phyloP scores from a whole-genome alignment of 1,139 yeast species.

The Suhomyces bribrorum region DNA sequence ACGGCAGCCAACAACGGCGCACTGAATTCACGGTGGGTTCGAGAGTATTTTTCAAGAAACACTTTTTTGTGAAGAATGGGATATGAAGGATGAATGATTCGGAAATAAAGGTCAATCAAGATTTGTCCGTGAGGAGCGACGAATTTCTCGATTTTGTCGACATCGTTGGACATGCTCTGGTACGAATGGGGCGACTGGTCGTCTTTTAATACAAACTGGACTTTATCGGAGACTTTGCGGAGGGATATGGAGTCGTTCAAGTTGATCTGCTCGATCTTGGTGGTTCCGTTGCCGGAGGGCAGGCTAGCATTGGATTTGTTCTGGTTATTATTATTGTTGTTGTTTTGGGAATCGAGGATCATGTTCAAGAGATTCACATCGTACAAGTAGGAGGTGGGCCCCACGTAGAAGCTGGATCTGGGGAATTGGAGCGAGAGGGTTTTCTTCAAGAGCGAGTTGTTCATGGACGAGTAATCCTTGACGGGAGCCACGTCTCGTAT shows the following conservation, averaged over 20 bases:
- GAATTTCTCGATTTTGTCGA: constrained; percentile 69
- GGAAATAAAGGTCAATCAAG: constrained; percentile 67
- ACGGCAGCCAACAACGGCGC: constrained; percentile 79
- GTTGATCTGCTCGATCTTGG: constrained; percentile 64
- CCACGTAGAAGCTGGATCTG: constrained; percentile 72
- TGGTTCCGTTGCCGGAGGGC: constrained; percentile 9
- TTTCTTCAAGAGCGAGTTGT: constrained; percentile 45
- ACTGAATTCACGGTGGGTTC: constrained; percentile 76
- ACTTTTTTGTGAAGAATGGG: constrained; percentile 78
- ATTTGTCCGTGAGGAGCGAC: constrained; percentile 79
- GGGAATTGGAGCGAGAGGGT: constrained; percentile 64
- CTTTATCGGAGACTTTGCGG: constrained; percentile 65
- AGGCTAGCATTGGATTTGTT: constrained; percentile 4
- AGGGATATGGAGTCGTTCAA: constrained; percentile 58
- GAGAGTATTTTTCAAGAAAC: constrained; percentile 70
- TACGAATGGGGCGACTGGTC: constrained; percentile 69
- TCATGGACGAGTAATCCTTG: constrained; percentile 56
- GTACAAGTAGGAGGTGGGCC: constrained; percentile 67
- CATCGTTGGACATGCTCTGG: constrained; percentile 63
- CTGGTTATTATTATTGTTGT: constrained; percentile 8
- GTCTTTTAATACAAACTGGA: constrained; percentile 68
- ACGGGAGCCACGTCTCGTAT: constrained; percentile 56
- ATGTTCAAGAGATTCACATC: constrained; percentile 59
- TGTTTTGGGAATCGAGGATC: constrained; percentile 48
- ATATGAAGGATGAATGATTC: constrained; percentile 76